Conservation (phyloP, 768 basidiomycete species). For the Postia placenta region DNA sequence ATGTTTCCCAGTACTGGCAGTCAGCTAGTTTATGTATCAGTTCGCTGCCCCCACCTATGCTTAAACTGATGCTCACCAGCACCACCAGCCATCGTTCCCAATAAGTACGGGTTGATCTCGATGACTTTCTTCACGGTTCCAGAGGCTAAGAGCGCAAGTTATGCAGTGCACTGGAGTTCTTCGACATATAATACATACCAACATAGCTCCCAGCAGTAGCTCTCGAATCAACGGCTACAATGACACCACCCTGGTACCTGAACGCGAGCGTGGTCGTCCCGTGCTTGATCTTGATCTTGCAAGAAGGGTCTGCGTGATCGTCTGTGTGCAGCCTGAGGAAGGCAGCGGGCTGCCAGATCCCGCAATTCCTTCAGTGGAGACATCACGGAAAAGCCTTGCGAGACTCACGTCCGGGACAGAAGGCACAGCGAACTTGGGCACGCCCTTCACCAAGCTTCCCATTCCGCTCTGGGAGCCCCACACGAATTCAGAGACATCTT, state of each 20-base stretch:
- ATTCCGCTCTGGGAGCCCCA: slow-evolving; percentile 87
- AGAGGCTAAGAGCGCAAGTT: slow-evolving; percentile 49
- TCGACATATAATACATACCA: slow-evolving; percentile 43
- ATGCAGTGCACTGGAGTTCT: background rate
- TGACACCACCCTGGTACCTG: slow-evolving; percentile 93
- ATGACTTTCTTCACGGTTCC: slow-evolving; percentile 99
- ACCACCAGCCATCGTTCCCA: slow-evolving; percentile 99
- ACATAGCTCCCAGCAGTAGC: slow-evolving; percentile 97
- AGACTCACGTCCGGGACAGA: slow-evolving; percentile 67
- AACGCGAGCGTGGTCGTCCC: slow-evolving; percentile 98
- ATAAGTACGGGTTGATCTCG: slow-evolving; percentile 96
- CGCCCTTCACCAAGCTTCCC: slow-evolving; percentile 64
- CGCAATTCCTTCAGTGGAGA: background rate
- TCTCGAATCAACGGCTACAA: slow-evolving; percentile 98
- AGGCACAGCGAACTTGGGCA: slow-evolving; percentile 69
- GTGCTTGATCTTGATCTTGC: slow-evolving; percentile 97
- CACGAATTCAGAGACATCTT: slow-evolving; percentile 56
- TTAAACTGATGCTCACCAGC: slow-evolving; percentile 55
- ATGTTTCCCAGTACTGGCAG: slow-evolving; percentile 98
- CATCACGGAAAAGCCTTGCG: background rate
- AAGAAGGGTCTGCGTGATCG: slow-evolving; percentile 88
- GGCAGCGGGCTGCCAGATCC: slow-evolving; percentile 61
- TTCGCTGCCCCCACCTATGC: background rate
- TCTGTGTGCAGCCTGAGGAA: slow-evolving; percentile 94
- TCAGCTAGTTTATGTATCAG: slow-evolving; percentile 49